phyloP scores from a whole-genome alignment of 257 asterid genomes.

The Schizonepeta tenuifolia region DNA sequence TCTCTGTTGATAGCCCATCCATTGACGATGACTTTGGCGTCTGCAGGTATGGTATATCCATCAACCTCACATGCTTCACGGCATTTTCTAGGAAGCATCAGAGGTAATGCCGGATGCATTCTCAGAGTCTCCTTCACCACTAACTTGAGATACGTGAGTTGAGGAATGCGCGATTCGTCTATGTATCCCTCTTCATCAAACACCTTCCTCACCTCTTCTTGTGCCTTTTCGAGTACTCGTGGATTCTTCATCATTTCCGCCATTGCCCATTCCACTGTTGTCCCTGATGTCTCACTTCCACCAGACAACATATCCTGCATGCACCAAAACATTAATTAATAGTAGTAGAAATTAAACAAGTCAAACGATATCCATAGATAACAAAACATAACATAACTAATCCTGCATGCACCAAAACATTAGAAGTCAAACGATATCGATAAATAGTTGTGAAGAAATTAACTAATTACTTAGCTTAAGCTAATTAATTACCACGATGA shows the following conservation, averaged over 20 bases:
- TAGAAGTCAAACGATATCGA: too few species aligned
- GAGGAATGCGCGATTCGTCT: constrained; percentile 26
- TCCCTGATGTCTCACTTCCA: constrained; percentile 41
- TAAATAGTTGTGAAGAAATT: too few species aligned
- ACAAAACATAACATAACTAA: too few species aligned
- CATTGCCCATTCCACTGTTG: constrained; percentile 39
- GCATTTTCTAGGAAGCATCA: constrained; percentile 30
- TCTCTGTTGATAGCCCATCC: constrained; percentile 37
- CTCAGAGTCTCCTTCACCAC: constrained; percentile 36
- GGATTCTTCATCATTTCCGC: constrained; percentile 32
- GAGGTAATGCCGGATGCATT: constrained; percentile 35
- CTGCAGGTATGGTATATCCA: constrained; percentile 21
- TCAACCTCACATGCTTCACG: constrained; percentile 21
- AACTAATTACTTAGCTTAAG: too few species aligned
- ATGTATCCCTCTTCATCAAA: constrained; percentile 26
- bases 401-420: too few species aligned
- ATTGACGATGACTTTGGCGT: constrained; percentile 27
- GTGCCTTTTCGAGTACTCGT: constrained; percentile 28
- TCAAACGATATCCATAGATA: too few species aligned
- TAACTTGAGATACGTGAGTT: constrained; percentile 29
- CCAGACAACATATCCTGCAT: constrained; percentile 32
- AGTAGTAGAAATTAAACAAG: too few species aligned
- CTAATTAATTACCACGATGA: background rate
- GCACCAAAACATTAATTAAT: too few species aligned
- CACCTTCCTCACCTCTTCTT: constrained; percentile 28